These are phyloP conservation scores for Cynanchum wilfordii DNA, from an alignment of 257 asterid species.

Conservation along the genomic window DNA sequence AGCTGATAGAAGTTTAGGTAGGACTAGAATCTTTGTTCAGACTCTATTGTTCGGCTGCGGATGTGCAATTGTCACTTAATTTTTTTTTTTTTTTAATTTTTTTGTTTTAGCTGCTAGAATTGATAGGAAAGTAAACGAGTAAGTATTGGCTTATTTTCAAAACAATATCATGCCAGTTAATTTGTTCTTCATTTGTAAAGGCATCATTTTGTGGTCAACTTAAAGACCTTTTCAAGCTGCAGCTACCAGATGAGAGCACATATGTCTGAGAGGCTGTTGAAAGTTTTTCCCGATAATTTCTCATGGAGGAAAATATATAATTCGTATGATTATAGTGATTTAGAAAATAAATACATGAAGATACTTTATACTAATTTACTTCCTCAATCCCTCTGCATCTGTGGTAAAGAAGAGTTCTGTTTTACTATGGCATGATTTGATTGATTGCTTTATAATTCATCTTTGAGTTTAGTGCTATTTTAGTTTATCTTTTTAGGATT, in stretches of 20 bases:
- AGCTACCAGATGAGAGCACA: background rate
- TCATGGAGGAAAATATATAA: background rate
- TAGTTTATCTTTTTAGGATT: background rate
- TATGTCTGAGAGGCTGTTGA: background rate
- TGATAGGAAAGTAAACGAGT: background rate
- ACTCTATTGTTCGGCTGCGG: background rate
- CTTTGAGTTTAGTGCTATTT: background rate
- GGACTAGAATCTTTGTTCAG: background rate
- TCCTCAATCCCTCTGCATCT: background rate
- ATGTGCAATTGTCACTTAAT: background rate
- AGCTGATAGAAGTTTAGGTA: background rate
- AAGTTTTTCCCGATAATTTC: background rate
- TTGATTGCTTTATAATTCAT: no score
- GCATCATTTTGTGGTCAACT: background rate
- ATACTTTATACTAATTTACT: background rate
- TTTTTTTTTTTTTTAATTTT: background rate
- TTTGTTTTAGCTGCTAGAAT: background rate
- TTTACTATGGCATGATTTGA: background rate
- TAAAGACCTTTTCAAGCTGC: background rate
- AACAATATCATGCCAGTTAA: background rate
- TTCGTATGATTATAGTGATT: background rate
- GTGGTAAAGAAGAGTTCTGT: background rate
- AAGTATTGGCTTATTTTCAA: background rate
- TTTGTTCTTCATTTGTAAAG: background rate
- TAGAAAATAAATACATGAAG: background rate